Evolutionary conservation across 164 flowering plant species (phyloP), one percentile per base, ranked within the genome.

Genomic region (Aristolochia fimbriata): DNA sequence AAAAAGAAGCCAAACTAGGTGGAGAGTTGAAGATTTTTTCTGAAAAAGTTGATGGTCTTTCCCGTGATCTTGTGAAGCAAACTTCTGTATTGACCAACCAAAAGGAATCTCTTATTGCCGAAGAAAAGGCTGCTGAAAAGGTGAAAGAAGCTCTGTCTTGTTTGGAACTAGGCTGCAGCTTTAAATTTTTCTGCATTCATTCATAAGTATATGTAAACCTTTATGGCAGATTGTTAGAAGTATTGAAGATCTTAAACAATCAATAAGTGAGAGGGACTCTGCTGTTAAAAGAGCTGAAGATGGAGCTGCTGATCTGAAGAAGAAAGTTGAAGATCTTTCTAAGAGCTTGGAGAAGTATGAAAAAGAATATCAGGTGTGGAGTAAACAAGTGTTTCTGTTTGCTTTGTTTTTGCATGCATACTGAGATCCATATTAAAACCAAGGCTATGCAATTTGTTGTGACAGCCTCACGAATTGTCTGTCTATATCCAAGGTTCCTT

Each of bases 1-100:
- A 81, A 68, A 94, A 85, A 67, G 93, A 94, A 71, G 90, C 84
- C 21, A 81, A 78, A 61, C 84, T 84, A 90, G 99, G 96, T 55
- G 91, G 91, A 41, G 96, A 88, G 71, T 73, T 87, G 47, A 86
- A 83, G 70, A 61, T 67, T 27, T 69, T 88, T 71, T 81, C 96
- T 13, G 90, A 83, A 21, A 83, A 82, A 65, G 91, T 87, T 47
- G 96, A 91, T 76, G 68, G 74, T 24, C 81, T 94, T 59, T 84
- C 99, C 59, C 68, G 72, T 65, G 82, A 81, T 73, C 86, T 91
- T 68, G 91, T 87, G 61, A 81, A 65, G 63, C 87, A 84, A 72
- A 69, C 80, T 55, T 83, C 99, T 59, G 76, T 75, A 3, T 71
- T 91, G 47, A 79, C 73, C 66, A 88, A 85, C 64, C 81, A 80